A percentile compares a stretch with the other conserved stretches of the same genome.
phyloP scores from a whole-genome alignment of 139 green algal genomes.

The Parachlorella kessleri region DNA sequence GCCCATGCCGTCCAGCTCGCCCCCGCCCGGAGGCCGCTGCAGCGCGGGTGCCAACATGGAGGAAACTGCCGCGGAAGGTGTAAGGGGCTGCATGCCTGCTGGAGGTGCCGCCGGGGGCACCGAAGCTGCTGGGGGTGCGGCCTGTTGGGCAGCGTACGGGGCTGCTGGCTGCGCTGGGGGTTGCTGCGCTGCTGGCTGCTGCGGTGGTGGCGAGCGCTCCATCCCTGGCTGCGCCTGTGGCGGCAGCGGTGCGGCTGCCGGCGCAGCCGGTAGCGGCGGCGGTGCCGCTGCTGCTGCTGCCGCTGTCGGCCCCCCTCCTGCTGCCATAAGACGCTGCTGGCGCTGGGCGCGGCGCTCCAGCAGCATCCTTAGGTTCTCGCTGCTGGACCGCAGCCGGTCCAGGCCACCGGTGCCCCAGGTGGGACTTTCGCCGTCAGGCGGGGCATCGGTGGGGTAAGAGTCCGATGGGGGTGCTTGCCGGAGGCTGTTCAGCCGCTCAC shows the following conservation, averaged over 20 bases:
- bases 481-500: not conserved
- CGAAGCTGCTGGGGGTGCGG: not conserved
- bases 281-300: no score
- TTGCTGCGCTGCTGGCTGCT: not conserved
- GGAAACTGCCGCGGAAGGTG: not conserved
- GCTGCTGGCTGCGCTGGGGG: not conserved
- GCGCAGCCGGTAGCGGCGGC: no score
- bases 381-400: constrained; percentile 25
- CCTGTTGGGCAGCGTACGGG: not conserved
- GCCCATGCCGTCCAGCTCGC: not conserved
- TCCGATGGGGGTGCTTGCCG: no score
- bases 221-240: not conserved
- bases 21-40: not conserved
- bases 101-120: not conserved
- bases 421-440: no score
- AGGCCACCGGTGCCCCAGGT: no score
- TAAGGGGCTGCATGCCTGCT: not conserved
- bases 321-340: constrained; percentile 9
- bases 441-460: no score
- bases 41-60: not conserved
- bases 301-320: not conserved
- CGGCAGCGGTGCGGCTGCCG: not conserved
- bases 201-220: not conserved
- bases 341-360: constrained; percentile 30
- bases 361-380: constrained; percentile 15